Percentiles rank a stretch among this genome's conserved stretches.
Evolutionary conservation across 306 rosid genomes (phyloP).

Genomic region (Corylus avellana): DNA sequence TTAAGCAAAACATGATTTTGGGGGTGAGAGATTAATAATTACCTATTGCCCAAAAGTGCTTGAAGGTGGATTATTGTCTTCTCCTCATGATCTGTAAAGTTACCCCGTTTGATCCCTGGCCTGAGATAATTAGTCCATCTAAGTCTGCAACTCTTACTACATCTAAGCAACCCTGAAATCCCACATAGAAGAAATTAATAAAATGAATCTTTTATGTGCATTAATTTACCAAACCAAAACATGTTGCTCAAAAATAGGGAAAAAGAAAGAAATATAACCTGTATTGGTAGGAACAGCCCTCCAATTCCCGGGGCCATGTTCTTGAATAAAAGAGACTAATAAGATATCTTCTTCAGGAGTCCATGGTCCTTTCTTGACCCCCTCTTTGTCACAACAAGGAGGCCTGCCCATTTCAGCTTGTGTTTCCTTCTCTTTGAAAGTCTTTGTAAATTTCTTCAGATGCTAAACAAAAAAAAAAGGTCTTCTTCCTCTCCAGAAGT

Average conservation of each 20-base stretch:
- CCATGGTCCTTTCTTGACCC: conserved; percentile 99
- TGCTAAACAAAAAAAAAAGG: not conserved
- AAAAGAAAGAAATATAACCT: conserved; percentile 28
- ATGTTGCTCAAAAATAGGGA: not conserved
- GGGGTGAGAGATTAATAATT: conserved; percentile 7
- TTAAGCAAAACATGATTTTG: not conserved
- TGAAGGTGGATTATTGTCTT: conserved; percentile 96
- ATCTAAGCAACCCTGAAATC: conserved; percentile 70
- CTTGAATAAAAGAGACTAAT: conserved; percentile 80
- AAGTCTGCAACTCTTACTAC: conserved; percentile 92
- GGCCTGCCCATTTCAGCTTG: conserved; percentile 74
- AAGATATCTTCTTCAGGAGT: conserved; percentile 95
- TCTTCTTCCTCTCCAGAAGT: not conserved
- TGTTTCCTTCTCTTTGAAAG: conserved; percentile 5
- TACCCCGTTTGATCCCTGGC: conserved; percentile 93
- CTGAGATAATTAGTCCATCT: conserved; percentile 94
- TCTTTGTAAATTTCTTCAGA: not conserved
- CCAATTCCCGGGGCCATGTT: conserved; percentile 97
- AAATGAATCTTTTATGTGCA: not conserved
- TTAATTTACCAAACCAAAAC: not conserved
- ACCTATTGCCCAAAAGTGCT: conserved; percentile 97
- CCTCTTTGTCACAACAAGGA: conserved; percentile 96
- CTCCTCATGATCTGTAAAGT: conserved; percentile 89
- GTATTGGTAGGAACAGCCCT: conserved; percentile 86
- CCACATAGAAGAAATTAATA: not conserved